Evolutionary conservation across 2,329 filamentous ascomycete species (phyloP), one percentile per base, ranked within the genome.

Genomic region (Sphaerostilbella broomeana): DNA sequence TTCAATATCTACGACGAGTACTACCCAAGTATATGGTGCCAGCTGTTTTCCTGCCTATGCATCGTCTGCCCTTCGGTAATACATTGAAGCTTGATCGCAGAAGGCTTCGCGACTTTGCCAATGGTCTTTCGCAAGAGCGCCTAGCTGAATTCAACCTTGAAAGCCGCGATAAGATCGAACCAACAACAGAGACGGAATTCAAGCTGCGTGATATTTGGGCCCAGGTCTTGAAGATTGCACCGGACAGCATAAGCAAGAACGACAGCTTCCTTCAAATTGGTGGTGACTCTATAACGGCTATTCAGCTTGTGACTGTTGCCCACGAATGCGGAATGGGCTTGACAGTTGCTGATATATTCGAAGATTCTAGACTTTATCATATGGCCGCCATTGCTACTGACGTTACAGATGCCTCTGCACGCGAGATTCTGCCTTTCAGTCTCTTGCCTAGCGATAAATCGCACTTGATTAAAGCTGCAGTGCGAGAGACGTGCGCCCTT

Each of bases 11-110:
- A 6, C 29, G 22, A 10, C 12, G 20, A 9, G 11, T 9, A 6
- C 15, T 50, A 1, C 55, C 56, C 3, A 47, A 46, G 19, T 68
- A 68, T 47, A 68, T 68, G 64, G 53, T 68, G 0, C 65, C 66
- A 2, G 55, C 60, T 0, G 54, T 56, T 3, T 66, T 65, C 35
- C 58, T 69, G 19, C 64, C 64, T 7, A 47, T 67, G 4, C 45
- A 51, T 1, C 44, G 54, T n/a, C 65, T 69, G 56, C 65, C 65
- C 9, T 9, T 42, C 1, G 43, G 28, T 0, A 17, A 25, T 2
- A 39, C 46, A 6, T 38, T 35, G 2, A 48, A 48, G 17, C 12
- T 41, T 3, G 41, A 48, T 12, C 32, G 41, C 5, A 32, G 25
- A 4, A 24, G 22, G 18, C 40, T 48, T 25, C 36, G 36, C 5